phyloP scores from a whole-genome alignment of 2,329 filamentous ascomycete genomes.

The Microsporum ferrugineum region DNA sequence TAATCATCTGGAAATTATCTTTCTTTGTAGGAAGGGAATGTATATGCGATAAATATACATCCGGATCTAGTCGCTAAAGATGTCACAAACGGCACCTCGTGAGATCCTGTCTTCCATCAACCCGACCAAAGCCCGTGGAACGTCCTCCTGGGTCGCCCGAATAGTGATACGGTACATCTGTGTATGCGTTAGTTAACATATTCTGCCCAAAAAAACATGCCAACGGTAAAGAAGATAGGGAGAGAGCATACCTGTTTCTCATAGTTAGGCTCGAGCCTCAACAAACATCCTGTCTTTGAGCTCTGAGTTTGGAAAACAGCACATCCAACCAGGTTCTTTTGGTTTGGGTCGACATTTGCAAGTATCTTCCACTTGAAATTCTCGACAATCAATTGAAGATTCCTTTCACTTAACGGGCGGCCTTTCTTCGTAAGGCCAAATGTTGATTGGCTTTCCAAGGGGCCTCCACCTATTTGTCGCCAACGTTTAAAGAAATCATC shows the following conservation, averaged over 20 bases:
- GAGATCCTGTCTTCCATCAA: slow-evolving; percentile 77
- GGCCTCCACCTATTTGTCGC: slow-evolving; percentile 90
- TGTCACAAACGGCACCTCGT: slow-evolving; percentile 29
- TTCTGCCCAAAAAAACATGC: not conserved
- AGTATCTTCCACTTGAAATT: slow-evolving; percentile 86
- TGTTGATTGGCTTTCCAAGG: slow-evolving; percentile 78
- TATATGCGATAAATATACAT: not conserved
- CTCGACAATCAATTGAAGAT: slow-evolving; percentile 61
- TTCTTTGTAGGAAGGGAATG: not conserved
- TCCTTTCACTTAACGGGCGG: slow-evolving; percentile 56
- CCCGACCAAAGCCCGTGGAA: slow-evolving; percentile 68
- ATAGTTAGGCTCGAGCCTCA: slow-evolving; percentile 92
- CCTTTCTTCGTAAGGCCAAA: slow-evolving; percentile 55
- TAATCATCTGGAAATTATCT: not conserved
- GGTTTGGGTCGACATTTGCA: slow-evolving; percentile 77
- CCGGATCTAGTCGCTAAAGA: not conserved
- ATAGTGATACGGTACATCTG: slow-evolving; percentile 95
- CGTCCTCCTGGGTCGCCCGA: slow-evolving; percentile 80
- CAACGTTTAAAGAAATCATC: slow-evolving; percentile 99
- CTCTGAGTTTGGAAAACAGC: slow-evolving; percentile 62
- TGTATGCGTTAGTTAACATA: slow-evolving; percentile 10
- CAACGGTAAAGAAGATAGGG: not conserved
- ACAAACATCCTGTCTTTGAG: slow-evolving; percentile 86
- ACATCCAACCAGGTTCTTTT: slow-evolving; percentile 87
- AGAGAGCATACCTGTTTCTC: slow-evolving; percentile 61